phyloP scores from a whole-genome alignment of 148 eudicot genomes.

The Fagopyrum tataricum region DNA sequence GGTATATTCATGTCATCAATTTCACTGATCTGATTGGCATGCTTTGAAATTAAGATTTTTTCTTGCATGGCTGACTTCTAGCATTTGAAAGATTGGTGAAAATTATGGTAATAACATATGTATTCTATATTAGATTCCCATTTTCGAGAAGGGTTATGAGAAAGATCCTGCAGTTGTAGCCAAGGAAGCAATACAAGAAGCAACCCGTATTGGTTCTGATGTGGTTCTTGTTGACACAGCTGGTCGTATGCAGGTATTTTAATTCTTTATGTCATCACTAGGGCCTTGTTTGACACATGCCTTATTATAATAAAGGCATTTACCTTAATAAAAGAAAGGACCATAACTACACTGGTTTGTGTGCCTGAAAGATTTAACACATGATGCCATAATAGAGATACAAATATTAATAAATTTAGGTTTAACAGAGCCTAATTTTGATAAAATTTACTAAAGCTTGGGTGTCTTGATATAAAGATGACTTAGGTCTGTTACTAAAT shows the following conservation, averaged over 20 bases:
- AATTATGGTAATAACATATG: neutral
- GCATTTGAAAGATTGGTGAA: neutral
- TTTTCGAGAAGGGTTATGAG: constrained; percentile 98
- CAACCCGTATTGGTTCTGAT: constrained; percentile 80
- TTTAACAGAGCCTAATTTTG: neutral
- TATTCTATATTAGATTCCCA: constrained; percentile 55
- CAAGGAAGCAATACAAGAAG: constrained; percentile 96
- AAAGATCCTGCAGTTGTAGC: constrained; percentile 98
- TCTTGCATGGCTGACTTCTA: neutral
- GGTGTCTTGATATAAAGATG: neutral
- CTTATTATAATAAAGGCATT: too few relatives aligned
- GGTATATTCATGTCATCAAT: constrained; percentile 28
- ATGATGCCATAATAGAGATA: too few relatives aligned
- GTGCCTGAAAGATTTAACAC: too few relatives aligned
- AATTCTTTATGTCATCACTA: neutral
- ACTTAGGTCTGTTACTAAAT: neutral
- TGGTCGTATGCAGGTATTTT: constrained; percentile 92
- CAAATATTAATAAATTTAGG: too few relatives aligned
- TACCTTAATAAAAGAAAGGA: too few relatives aligned
- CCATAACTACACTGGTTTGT: too few relatives aligned
- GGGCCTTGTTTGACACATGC: too few relatives aligned
- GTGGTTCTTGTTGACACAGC: constrained; percentile 99
- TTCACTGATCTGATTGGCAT: neutral
- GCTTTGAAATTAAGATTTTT: neutral
- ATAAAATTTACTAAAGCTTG: neutral